phyloP scores from a whole-genome alignment of 192 early-diverging fungal species.

The Coemansia sp. region DNA sequence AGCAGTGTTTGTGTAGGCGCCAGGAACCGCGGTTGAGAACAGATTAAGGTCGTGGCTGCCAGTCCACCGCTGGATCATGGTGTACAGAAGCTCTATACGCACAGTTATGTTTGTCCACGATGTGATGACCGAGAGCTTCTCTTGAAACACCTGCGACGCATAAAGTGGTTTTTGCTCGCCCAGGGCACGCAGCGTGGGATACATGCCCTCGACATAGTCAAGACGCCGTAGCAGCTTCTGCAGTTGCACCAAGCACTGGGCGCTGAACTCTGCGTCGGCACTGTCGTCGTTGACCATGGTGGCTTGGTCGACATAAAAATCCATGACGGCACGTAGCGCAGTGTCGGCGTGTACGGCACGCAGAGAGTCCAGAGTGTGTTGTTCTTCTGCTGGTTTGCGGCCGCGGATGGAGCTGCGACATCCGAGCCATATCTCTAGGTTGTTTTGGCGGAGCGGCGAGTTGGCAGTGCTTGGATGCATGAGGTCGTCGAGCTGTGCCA shows the following conservation, averaged over 20 bases:
- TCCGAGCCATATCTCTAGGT: slow-evolving; percentile 69
- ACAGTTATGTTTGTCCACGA: slow-evolving; percentile 73
- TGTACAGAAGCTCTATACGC: slow-evolving; percentile 65
- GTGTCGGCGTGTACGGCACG: slow-evolving; percentile 43
- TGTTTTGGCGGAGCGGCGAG: slow-evolving; percentile 46
- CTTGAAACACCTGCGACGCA: slow-evolving; percentile 62
- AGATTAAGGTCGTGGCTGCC: slow-evolving; percentile 55
- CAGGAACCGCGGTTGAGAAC: slow-evolving; percentile 14
- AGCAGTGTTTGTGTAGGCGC: slow-evolving; percentile 19
- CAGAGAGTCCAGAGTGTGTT: slow-evolving; percentile 60
- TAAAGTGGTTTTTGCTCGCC: slow-evolving; percentile 64
- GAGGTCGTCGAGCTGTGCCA: slow-evolving; percentile 20
- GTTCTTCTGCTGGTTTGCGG: slow-evolving; percentile 61
- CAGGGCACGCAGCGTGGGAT: slow-evolving; percentile 64
- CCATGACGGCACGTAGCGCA: slow-evolving; percentile 55
- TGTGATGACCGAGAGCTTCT: slow-evolving; percentile 66
- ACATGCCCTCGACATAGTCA: slow-evolving; percentile 75
- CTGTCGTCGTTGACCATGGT: neutral
- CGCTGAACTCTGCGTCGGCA: slow-evolving; percentile 22
- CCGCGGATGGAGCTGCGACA: slow-evolving; percentile 63
- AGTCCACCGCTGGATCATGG: slow-evolving; percentile 80
- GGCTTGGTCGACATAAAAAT: slow-evolving; percentile 54
- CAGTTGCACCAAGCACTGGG: slow-evolving; percentile 56
- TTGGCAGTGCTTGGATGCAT: slow-evolving; percentile 35
- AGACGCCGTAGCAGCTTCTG: slow-evolving; percentile 67